A percentile compares a stretch with the other conserved stretches of the same genome.
phyloP scores from a whole-genome alignment of 495 filamentous ascomycete genomes.

The Wilcoxina mikolae region DNA sequence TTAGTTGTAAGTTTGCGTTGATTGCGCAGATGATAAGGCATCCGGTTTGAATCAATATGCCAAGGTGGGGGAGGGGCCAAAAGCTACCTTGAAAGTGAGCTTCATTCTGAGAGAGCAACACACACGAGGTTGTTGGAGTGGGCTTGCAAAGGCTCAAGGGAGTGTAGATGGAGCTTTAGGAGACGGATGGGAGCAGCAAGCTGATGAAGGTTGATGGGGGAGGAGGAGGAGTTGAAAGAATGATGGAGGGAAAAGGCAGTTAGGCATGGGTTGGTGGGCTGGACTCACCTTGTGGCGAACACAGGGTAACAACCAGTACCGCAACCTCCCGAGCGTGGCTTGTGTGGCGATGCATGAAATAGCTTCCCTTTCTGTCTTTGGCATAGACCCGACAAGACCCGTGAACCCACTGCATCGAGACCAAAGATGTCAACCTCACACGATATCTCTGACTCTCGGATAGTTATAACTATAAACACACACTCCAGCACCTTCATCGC shows the following conservation, averaged over 20 bases:
- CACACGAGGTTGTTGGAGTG: not conserved
- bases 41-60: not conserved
- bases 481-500: too few species aligned
- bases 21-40: not conserved
- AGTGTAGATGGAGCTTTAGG: not conserved
- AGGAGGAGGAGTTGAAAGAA: not conserved
- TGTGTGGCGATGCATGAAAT: too few species aligned
- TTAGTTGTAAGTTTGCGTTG: not conserved
- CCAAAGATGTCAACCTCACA: too few species aligned
- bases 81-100: slow-evolving; percentile 64
- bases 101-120: slow-evolving; percentile 39
- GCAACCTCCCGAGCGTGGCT: too few species aligned
- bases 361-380: too few species aligned
- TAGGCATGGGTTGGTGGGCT: not conserved
- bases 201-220: slow-evolving; percentile 5
- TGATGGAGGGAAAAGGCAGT: not conserved
- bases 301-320: too few species aligned
- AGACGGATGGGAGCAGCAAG: not conserved
- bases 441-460: too few species aligned
- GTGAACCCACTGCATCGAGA: too few species aligned
- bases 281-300: not conserved
- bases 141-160: not conserved
- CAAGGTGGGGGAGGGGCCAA: slow-evolving; percentile 20
- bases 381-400: too few species aligned
- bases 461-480: too few species aligned